Conservation (phyloP, 306 rosid genomes). For the Quercus gilva region DNA sequence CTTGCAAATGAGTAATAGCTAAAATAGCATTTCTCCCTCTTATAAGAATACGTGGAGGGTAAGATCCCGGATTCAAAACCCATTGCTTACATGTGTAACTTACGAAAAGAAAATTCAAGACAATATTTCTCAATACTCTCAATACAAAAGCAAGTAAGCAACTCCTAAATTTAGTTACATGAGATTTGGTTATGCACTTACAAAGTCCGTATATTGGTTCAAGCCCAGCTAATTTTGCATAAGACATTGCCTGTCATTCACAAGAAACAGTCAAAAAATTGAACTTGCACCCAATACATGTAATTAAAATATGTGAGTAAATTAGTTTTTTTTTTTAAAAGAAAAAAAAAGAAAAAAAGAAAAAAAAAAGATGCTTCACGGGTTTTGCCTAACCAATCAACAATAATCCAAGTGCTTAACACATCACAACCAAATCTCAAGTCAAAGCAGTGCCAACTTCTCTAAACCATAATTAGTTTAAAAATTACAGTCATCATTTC, state of each 20-base stretch:
- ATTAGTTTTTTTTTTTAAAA: too few species aligned
- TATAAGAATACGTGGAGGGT: too few species aligned
- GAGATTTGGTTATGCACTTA: conserved; percentile 44
- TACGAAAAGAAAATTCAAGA: neutral
- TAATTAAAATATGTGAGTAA: neutral
- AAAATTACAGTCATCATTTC: neutral
- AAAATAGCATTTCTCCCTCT: too few species aligned
- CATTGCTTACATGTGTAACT: neutral
- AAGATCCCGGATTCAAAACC: neutral
- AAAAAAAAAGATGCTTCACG: neutral
- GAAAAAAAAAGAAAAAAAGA: too few species aligned
- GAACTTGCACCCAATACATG: conserved; percentile 2
- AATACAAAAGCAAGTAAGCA: neutral
- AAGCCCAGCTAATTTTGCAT: conserved; percentile 96
- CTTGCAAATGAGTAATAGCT: neutral
- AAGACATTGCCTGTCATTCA: conserved; percentile 82
- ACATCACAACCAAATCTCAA: neutral
- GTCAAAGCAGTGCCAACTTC: neutral
- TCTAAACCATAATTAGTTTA: neutral
- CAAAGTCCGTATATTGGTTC: conserved; percentile 93
- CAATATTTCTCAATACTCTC: neutral
- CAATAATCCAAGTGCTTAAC: neutral
- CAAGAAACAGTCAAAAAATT: conserved; percentile 19
- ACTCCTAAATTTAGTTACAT: neutral
- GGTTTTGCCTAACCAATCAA: neutral